Evolutionary conservation across 805 yeast species (phyloP).

Genomic region (Kregervanrija pseudodelftensis): DNA sequence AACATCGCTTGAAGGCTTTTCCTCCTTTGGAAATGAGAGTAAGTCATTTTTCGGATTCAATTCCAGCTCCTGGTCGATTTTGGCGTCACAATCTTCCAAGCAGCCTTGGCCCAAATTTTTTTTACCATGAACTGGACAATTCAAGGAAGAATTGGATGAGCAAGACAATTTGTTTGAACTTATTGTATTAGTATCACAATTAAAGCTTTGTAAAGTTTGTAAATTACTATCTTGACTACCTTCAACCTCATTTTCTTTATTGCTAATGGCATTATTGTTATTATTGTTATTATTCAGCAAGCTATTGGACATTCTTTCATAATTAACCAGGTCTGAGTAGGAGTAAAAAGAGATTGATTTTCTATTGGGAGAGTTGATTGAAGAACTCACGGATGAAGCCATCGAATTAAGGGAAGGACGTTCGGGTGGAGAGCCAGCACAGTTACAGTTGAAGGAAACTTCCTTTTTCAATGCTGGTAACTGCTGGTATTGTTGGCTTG

Average conservation of each 20-base stretch:
- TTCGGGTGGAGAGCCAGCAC: neutral
- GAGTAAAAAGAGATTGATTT: slow-evolving; percentile 28
- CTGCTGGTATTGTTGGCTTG: neutral
- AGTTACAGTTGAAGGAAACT: neutral
- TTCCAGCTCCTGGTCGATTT: slow-evolving; percentile 8
- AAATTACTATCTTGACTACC: too few species aligned
- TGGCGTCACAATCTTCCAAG: slow-evolving; percentile 8
- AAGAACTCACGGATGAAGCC: neutral
- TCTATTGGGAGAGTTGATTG: slow-evolving; percentile 7
- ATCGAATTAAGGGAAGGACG: neutral
- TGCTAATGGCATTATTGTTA: neutral
- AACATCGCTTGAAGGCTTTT: neutral
- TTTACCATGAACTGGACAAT: slow-evolving; percentile 7
- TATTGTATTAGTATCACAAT: too few species aligned
- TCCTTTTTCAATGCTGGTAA: neutral
- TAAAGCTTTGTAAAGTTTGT: too few species aligned
- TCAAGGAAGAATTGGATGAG: too few species aligned
- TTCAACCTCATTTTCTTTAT: neutral
- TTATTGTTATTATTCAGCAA: neutral
- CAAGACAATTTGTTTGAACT: too few species aligned
- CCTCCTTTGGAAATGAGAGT: slow-evolving; percentile 1
- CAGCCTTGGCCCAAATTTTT: slow-evolving; percentile 6
- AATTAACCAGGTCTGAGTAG: slow-evolving; percentile 25
- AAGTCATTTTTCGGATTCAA: neutral
- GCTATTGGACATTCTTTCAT: slow-evolving; percentile 15